Base-by-base conservation (phyloP, 2,329 filamentous ascomycete genomes). In the Fusarium sp. region DNA sequence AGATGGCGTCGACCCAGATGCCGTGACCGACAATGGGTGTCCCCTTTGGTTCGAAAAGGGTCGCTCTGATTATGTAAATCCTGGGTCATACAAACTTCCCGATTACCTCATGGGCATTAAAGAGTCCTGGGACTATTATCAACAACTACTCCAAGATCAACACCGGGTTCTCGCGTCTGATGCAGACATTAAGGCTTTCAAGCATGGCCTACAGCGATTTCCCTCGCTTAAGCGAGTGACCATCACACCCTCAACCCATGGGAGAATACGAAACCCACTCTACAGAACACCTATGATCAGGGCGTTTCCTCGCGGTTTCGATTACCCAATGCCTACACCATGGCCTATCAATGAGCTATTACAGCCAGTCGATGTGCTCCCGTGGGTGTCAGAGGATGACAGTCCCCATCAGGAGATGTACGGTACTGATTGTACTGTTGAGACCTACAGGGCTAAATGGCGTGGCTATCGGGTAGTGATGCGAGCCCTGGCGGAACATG, bases 261-360 rank as follows among this genome's bases (percentile, higher is more conserved):
- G 63, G 12, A 36, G 60, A 5, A 14, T 64, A 30, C 22, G 28
- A 7, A 30, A 64, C 20, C 59, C 59, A 5, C 38, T 66, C 20
- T 64, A 38, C 18, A 55, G 24, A 3, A 66, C 48, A 9, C 63
- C 63, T 12, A 66, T 66, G 59, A 64, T 66, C 11, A 64, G 41
- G 3, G 24, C 48, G 0, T 66, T 66, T 22, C 63, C 63, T 36
- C 4, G 3, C 3, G 20, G 48, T 8, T 64, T 66, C 8, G 59
- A 55, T 30, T 66, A 66, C 18, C 63, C 63, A 5, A 3, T 48
- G 14, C 59, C 63, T 12, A 44, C 2, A n/a, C 32, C 45, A 38
- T 65, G 62, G 62, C 62, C 61, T 18, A 44, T 35, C 13, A 9
- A 38, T 20, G 47, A 45, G 14, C 20, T 32, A 15, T 22, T 13